These are phyloP conservation scores for Lyophyllum atratum DNA, from an alignment of 768 basidiomycete genomes.

Conservation along the genomic window DNA sequence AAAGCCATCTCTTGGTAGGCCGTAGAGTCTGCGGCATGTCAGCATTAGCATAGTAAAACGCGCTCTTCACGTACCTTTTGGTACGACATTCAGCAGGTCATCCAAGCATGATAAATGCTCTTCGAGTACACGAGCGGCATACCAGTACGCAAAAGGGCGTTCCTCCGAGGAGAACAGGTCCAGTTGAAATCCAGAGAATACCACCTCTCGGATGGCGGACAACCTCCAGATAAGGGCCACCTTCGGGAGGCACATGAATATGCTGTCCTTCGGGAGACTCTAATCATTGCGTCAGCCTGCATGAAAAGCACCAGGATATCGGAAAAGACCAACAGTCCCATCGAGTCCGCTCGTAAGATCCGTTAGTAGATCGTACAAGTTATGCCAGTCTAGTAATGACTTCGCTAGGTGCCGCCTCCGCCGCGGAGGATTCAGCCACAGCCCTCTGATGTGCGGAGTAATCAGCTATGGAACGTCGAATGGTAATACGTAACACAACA, in stretches of 20 bases:
- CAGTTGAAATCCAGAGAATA: slow-evolving; percentile 76
- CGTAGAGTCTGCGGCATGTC: slow-evolving; percentile 32
- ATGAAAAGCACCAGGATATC: background rate
- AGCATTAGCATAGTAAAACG: background rate
- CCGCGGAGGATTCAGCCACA: slow-evolving; percentile 71
- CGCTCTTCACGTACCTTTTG: slow-evolving; percentile 33
- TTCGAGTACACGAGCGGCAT: slow-evolving; percentile 57
- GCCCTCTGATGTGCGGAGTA: slow-evolving; percentile 55
- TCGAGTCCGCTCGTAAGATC: slow-evolving; percentile 33
- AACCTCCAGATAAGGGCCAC: slow-evolving; percentile 61
- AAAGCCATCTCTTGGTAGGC: slow-evolving; percentile 49
- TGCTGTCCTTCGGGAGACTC: slow-evolving; percentile 32
- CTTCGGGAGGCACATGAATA: slow-evolving; percentile 44
- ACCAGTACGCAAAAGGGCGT: slow-evolving; percentile 77
- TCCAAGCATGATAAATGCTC: slow-evolving; percentile 58
- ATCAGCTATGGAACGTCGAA: slow-evolving; percentile 46
- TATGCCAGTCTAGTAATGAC: slow-evolving; percentile 66
- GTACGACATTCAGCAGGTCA: slow-evolving; percentile 38
- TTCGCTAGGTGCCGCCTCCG: slow-evolving; percentile 67
- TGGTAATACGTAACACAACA: background rate
- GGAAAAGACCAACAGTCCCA: slow-evolving; percentile 25
- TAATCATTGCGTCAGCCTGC: slow-evolving; percentile 15
- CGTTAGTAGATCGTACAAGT: slow-evolving; percentile 50
- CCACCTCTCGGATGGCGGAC: slow-evolving; percentile 61
- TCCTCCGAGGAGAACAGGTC: slow-evolving; percentile 73